These are phyloP conservation scores for Solanum arcanum DNA, from an alignment of 257 asterid species.

Conservation along the genomic window DNA sequence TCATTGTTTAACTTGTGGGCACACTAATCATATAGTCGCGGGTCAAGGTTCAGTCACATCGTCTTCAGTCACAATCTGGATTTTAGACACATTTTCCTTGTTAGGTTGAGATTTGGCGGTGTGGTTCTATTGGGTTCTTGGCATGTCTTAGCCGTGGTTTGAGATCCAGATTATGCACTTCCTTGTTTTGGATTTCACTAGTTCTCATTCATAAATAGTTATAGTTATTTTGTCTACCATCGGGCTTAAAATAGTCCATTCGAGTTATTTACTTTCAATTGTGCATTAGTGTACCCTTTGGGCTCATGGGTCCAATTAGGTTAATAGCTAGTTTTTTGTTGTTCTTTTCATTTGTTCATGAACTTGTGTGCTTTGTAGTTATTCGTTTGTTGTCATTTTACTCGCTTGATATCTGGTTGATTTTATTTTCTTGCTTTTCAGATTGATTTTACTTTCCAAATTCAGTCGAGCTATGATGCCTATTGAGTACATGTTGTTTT, in stretches of 20 bases:
- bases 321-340: not conserved
- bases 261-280: too few species aligned
- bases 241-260: not conserved
- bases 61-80: fast-evolving
- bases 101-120: not conserved
- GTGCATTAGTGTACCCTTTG: not conserved
- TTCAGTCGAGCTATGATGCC: not conserved
- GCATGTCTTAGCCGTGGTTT: not conserved
- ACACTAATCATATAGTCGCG: too few species aligned
- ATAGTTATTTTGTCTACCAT: not conserved
- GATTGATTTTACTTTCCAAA: not conserved
- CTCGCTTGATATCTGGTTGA: not conserved
- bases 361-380: not conserved
- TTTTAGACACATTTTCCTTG: not conserved
- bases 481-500: not conserved
- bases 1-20: too few species aligned
- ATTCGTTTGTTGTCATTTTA: too few species aligned
- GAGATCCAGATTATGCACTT: not conserved
- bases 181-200: not conserved
- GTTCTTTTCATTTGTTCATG: not conserved
- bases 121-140: too few species aligned
- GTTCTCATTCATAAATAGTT: not conserved
- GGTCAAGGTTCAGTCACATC: not conserved
- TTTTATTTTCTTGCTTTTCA: not conserved
- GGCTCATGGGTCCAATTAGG: not conserved